Evolutionary conservation across 2,329 filamentous ascomycete genomes (phyloP).

Genomic region (Tolypocladium inflatum): DNA sequence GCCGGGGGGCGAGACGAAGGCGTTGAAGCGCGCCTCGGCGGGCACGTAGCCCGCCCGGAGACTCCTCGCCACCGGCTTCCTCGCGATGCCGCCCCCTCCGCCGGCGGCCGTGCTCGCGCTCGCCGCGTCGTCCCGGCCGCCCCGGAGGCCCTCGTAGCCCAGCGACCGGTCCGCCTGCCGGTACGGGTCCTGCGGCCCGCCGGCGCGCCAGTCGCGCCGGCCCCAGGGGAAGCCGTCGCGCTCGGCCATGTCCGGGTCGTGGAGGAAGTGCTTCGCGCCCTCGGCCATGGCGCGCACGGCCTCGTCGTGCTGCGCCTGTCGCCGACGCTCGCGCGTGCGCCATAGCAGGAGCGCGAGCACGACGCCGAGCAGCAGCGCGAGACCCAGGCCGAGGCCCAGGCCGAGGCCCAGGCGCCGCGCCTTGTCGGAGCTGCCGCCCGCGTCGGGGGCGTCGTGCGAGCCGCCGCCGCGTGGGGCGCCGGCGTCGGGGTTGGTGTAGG

Average conservation of each 20-base stretch:
- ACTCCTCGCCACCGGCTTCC: slow-evolving; percentile 22
- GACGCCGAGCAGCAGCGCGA: slow-evolving; percentile 36
- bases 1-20: slow-evolving; percentile 21
- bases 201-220: slow-evolving; percentile 32
- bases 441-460: slow-evolving; percentile 13
- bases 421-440: slow-evolving; percentile 8
- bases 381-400: slow-evolving; percentile 49
- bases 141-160: slow-evolving; percentile 41
- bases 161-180: slow-evolving; percentile 25
- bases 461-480: background rate
- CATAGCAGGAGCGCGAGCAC: slow-evolving; percentile 41
- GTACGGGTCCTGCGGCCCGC: slow-evolving; percentile 30
- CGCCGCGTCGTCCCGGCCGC: slow-evolving; percentile 8
- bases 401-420: slow-evolving; percentile 43
- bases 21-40: slow-evolving; percentile 16
- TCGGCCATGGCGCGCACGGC: slow-evolving; percentile 39
- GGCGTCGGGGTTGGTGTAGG: slow-evolving; percentile 36
- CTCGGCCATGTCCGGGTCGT: slow-evolving; percentile 38
- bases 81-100: slow-evolving; percentile 21
- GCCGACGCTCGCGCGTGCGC: slow-evolving; percentile 29
- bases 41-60: slow-evolving; percentile 21
- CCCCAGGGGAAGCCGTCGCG: slow-evolving; percentile 21
- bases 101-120: slow-evolving; percentile 13
- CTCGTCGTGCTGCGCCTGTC: slow-evolving; percentile 31
- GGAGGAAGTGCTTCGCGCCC: slow-evolving; percentile 35